A percentile compares a stretch with the other conserved stretches of the same genome.
phyloP scores from a whole-genome alignment of 306 rosid species.

The Benincasa hispida region DNA sequence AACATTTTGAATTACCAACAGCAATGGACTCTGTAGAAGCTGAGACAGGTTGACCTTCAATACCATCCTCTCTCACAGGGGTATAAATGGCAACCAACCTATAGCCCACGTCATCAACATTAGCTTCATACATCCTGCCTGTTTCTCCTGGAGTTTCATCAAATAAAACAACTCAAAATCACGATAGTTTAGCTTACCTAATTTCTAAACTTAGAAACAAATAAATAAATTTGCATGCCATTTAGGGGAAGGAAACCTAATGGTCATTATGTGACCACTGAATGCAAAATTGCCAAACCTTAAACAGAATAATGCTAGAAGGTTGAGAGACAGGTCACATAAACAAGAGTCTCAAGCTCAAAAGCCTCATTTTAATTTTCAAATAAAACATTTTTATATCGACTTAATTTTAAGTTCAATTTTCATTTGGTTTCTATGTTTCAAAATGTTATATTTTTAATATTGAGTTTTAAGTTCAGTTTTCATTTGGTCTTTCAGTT shows the following conservation, averaged over 20 bases:
- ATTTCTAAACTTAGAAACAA: neutral
- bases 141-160: constrained; percentile 60
- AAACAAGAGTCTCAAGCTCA: neutral
- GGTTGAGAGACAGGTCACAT: neutral
- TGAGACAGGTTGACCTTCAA: constrained; percentile 83
- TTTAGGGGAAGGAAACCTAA: neutral
- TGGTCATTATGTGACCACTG: neutral
- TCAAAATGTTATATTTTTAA: no score
- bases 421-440: no score
- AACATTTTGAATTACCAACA: constrained; percentile 43
- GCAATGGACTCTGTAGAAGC: constrained; percentile 92
- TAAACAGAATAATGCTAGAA: neutral
- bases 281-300: neutral
- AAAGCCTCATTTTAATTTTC: neutral
- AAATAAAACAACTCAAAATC: constrained; percentile 6
- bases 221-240: neutral
- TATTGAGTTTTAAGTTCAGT: no score
- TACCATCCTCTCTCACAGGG: constrained; percentile 90
- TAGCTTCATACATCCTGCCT: constrained; percentile 88
- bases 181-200: neutral
- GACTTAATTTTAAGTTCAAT: no score
- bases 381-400: neutral
- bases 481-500: no score
- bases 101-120: constrained; percentile 94
- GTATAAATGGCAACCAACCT: constrained; percentile 89